Evolutionary conservation across 805 yeast species (phyloP).

Genomic region (Cyberlindnera saturnus): DNA sequence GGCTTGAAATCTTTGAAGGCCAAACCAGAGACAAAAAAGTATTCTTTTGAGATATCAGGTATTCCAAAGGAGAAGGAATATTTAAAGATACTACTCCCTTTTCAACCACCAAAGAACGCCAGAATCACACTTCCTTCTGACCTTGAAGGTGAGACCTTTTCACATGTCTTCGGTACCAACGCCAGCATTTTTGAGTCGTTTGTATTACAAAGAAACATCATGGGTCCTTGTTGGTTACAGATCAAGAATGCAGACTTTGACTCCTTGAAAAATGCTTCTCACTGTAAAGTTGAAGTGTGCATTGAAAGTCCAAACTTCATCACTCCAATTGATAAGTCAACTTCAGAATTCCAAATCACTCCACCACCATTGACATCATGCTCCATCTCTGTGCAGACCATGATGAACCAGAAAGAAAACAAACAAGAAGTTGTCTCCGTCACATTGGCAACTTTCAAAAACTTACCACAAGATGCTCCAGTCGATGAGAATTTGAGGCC

Average conservation of each 20-base stretch:
- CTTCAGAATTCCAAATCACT: constrained; percentile 30
- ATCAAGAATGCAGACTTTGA: constrained; percentile 57
- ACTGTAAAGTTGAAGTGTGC: constrained; percentile 73
- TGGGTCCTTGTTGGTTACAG: constrained; percentile 98
- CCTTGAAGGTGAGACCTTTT: constrained; percentile 69
- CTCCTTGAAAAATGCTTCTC: constrained; percentile 58
- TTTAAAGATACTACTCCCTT: constrained; percentile 72
- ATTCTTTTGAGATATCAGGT: constrained; percentile 81
- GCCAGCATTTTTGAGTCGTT: constrained; percentile 78
- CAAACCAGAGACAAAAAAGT: constrained; percentile 67
- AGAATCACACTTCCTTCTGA: constrained; percentile 50
- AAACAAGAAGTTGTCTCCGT: constrained; percentile 86
- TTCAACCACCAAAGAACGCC: constrained; percentile 50
- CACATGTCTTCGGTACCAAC: constrained; percentile 73
- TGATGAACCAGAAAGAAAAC: constrained; percentile 66
- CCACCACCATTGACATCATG: constrained; percentile 69
- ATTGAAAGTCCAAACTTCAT: constrained; percentile 44
- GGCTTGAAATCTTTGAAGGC: constrained; percentile 61
- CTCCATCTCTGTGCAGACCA: constrained; percentile 73
- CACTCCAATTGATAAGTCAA: constrained; percentile 39
- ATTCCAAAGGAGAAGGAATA: constrained; percentile 79
- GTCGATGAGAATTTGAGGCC: constrained; percentile 57
- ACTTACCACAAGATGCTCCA: constrained; percentile 72
- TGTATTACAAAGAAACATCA: constrained; percentile 72
- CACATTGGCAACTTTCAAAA: constrained; percentile 63